These are phyloP conservation scores for Sporothrix luriei DNA, from an alignment of 2,329 filamentous ascomycete species.

Conservation along the genomic window DNA sequence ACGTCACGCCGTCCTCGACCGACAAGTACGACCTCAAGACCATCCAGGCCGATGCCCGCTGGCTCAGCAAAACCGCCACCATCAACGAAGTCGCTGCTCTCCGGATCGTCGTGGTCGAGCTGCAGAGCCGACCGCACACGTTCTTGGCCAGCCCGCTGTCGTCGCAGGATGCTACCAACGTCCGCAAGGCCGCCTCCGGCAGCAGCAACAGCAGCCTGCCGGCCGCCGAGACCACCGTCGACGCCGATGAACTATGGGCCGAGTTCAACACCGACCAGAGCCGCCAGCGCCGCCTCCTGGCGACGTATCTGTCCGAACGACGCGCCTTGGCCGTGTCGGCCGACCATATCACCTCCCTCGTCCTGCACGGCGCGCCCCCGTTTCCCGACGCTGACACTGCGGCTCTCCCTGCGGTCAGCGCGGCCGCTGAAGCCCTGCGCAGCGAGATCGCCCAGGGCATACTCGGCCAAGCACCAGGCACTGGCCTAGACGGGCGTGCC, in stretches of 20 bases:
- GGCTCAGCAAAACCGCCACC: slow-evolving; percentile 76
- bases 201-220: slow-evolving; percentile 41
- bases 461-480: slow-evolving; percentile 1
- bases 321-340: slow-evolving; percentile 67
- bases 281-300: slow-evolving; percentile 68
- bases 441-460: slow-evolving; percentile 27
- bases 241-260: slow-evolving; percentile 58
- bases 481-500: slow-evolving; percentile 39
- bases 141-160: slow-evolving; percentile 73
- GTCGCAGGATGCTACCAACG: slow-evolving; percentile 73
- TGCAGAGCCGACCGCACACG: slow-evolving; percentile 74
- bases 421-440: slow-evolving; percentile 29
- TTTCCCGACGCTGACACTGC: slow-evolving; percentile 10
- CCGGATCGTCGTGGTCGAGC: slow-evolving; percentile 78
- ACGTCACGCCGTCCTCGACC: slow-evolving; percentile 69
- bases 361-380: slow-evolving; percentile 46
- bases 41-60: slow-evolving; percentile 82
- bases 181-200: slow-evolving; percentile 72
- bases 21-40: slow-evolving; percentile 72
- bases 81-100: slow-evolving; percentile 83
- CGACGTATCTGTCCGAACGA: slow-evolving; percentile 71
- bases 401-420: not conserved
- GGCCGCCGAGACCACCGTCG: slow-evolving; percentile 44
- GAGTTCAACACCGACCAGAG: slow-evolving; percentile 65
- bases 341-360: slow-evolving; percentile 58